Base-by-base conservation (phyloP, 768 basidiomycete species). In the Suillus discolor region DNA sequence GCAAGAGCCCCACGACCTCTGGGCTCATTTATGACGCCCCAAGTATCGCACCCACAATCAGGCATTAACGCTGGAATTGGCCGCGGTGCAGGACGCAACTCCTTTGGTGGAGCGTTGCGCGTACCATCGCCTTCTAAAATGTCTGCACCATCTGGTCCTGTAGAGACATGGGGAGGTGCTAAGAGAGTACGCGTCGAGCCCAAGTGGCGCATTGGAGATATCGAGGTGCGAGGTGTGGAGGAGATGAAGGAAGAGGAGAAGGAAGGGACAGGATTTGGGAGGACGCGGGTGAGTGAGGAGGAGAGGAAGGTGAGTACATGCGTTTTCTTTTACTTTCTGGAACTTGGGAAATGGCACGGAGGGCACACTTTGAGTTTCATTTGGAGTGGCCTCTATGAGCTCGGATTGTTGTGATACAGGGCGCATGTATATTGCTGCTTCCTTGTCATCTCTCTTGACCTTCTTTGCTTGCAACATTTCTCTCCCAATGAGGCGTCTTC, bases 1-100 rank as follows among this genome's bases (percentile, higher is more conserved):
- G 54, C 61, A 65, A 68, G 49, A 68, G 72, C 16, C 70, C 66
- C 45, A 57, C 70, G n/a, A 66, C 71, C 45, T 67, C 68, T 49
- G 54, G 77, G 78, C 18, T 54, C 66, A 13, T 89, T 89, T 76
- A 85, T 87, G 85, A 89, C 87, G 1, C 89, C 89, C 0, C 88
- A 88, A 74, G 70, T 73, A 16, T 72, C 73, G 20, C 69, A 59
- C 57, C 28, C 61, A 57, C 34, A 31, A 55, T 38, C 59, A 13
- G 36, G 45, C 61, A 38, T 65, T 57, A 65, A 55, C 38, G 36
- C 62, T 53, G 66, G 62, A 34, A 51, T 45, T 6, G 51, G 62
- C 12, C 65, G 71, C 13, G 68, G 68, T 54, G 67, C 69, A 3
- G 61, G 67, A 64, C 62, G 79, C 65, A 76, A 80, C 65, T 87